phyloP scores from a whole-genome alignment of 345 rosid genomes.

The Gynandropsis gynandra region DNA sequence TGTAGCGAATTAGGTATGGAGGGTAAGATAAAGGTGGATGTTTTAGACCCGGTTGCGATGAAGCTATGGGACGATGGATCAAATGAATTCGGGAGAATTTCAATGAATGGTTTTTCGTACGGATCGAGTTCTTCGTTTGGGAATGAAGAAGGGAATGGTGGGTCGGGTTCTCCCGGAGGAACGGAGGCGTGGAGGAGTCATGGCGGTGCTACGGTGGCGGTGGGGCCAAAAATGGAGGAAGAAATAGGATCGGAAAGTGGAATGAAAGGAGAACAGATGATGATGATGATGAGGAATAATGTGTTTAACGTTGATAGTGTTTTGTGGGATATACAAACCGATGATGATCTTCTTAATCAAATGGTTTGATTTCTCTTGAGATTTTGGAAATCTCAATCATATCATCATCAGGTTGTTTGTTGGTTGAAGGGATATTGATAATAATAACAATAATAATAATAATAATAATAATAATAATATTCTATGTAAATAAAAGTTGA shows the following conservation, averaged over 20 bases:
- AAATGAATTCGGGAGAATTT: too few relatives aligned
- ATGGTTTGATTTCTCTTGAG: slow-evolving; percentile 29
- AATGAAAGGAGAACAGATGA: slow-evolving; percentile 39
- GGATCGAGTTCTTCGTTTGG: slow-evolving; percentile 30
- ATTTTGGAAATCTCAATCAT: too few relatives aligned
- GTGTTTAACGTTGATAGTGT: slow-evolving; percentile 65
- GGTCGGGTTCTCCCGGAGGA: slow-evolving; percentile 23
- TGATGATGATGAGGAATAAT: slow-evolving; percentile 27
- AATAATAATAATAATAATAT: too few relatives aligned
- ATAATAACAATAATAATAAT: too few relatives aligned
- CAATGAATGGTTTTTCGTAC: slow-evolving; percentile 23
- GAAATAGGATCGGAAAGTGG: slow-evolving; percentile 51
- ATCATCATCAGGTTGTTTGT: too few relatives aligned
- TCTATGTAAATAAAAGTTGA: too few relatives aligned
- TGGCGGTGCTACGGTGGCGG: slow-evolving; percentile 22
- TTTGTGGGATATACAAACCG: slow-evolving; percentile 80
- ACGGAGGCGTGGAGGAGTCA: slow-evolving; percentile 28
- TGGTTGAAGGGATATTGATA: too few relatives aligned
- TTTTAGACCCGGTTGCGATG: slow-evolving; percentile 20
- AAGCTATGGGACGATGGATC: slow-evolving; percentile 29
- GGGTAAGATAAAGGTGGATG: slow-evolving; percentile 53
- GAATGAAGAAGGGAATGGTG: slow-evolving; percentile 30
- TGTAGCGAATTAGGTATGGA: slow-evolving; percentile 42
- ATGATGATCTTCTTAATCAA: slow-evolving; percentile 63
- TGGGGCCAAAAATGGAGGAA: slow-evolving; percentile 27